phyloP scores from a whole-genome alignment of 495 filamentous ascomycete genomes.

The Tuber melanosporum region DNA sequence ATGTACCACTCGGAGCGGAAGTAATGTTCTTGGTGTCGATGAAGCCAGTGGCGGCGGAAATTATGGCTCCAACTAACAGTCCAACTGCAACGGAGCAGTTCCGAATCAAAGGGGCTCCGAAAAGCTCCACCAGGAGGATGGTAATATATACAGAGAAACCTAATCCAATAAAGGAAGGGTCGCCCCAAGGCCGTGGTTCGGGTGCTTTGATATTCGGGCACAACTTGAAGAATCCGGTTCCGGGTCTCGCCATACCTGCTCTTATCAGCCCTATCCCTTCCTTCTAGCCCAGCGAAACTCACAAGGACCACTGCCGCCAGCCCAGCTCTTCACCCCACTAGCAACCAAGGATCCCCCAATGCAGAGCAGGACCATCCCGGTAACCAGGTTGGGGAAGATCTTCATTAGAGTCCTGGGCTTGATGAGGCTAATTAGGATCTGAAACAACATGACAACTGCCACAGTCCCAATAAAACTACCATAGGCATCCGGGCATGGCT shows the following conservation, averaged over 20 bases:
- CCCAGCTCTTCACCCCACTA: slow-evolving; percentile 45
- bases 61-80: slow-evolving; percentile 42
- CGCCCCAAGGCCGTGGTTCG: slow-evolving; percentile 33
- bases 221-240: slow-evolving; percentile 38
- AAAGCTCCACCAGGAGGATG: slow-evolving; percentile 43
- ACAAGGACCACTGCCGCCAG: slow-evolving; percentile 42
- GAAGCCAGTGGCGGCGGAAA: slow-evolving; percentile 44
- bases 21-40: slow-evolving; percentile 37
- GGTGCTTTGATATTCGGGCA: slow-evolving; percentile 40
- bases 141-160: slow-evolving; percentile 44
- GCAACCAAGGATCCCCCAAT: slow-evolving; percentile 44
- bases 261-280: neutral
- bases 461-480: slow-evolving; percentile 43
- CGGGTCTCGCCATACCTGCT: slow-evolving; percentile 39
- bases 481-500: slow-evolving; percentile 45
- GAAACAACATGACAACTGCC: slow-evolving; percentile 45
- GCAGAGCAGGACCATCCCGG: slow-evolving; percentile 44
- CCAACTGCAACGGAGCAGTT: slow-evolving; percentile 45
- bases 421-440: slow-evolving; percentile 44
- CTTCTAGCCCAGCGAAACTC: neutral
- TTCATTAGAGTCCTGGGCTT: slow-evolving; percentile 43
- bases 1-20: slow-evolving; percentile 43
- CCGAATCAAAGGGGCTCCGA: slow-evolving; percentile 45
- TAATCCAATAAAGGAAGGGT: slow-evolving; percentile 42
- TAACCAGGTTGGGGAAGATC: slow-evolving; percentile 45